Evolutionary conservation across 176 grass and related monocot genomes (phyloP).

Genomic region (Eleusine coracana): DNA sequence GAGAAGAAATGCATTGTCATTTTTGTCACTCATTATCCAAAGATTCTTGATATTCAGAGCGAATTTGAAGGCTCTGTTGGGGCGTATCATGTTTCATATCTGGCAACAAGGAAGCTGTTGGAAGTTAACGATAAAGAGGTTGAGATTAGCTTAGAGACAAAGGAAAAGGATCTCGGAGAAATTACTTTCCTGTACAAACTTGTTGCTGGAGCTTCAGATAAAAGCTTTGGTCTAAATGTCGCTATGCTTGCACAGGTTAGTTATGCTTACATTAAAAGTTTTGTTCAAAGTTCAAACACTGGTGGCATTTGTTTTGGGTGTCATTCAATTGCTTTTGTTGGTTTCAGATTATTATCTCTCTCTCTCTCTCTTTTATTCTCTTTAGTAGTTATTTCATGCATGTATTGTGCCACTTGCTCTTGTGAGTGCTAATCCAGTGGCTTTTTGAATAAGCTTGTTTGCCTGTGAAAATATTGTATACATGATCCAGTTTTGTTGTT

Average conservation of each 20-base stretch:
- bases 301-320: not conserved
- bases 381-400: not conserved
- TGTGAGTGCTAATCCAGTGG: not conserved
- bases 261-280: slow-evolving; percentile 21
- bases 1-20: slow-evolving; percentile 71
- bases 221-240: slow-evolving; percentile 97
- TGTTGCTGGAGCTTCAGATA: slow-evolving; percentile 84
- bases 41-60: slow-evolving; percentile 85
- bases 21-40: slow-evolving; percentile 96
- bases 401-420: not conserved
- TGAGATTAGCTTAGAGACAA: slow-evolving; percentile 26
- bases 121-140: slow-evolving; percentile 44
- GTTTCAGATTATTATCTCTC: not conserved
- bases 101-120: slow-evolving; percentile 50
- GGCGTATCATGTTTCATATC: slow-evolving; percentile 85
- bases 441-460: not conserved
- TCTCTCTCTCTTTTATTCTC: not conserved
- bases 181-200: slow-evolving; percentile 98
- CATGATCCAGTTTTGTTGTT: not conserved
- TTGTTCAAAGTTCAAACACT: slow-evolving; percentile 10
- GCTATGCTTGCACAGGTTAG: slow-evolving; percentile 89
- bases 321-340: not conserved
- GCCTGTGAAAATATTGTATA: not conserved
- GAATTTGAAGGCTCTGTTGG: slow-evolving; percentile 82
- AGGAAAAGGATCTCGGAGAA: slow-evolving; percentile 51